A percentile compares a stretch with the other conserved stretches of the same genome.
Evolutionary conservation across 2,329 filamentous ascomycete species (phyloP).

Genomic region (Ilyonectria destructans): DNA sequence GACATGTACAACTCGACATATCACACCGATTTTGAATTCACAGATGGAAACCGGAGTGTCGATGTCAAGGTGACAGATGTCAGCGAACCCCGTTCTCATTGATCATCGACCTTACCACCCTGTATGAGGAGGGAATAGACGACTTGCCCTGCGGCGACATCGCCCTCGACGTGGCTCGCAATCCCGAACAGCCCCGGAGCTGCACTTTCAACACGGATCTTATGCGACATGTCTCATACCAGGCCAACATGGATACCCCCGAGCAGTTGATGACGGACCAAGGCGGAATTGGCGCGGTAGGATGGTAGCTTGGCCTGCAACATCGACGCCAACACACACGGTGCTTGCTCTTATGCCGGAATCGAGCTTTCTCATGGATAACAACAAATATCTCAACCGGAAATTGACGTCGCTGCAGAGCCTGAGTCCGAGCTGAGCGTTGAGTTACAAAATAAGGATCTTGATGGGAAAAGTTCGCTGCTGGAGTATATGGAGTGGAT

Average conservation of each 20-base stretch:
- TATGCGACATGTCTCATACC: not conserved
- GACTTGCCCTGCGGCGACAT: not conserved
- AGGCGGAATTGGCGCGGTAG: not conserved
- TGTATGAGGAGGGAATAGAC: not conserved
- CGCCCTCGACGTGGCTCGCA: not conserved
- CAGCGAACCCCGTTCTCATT: not conserved
- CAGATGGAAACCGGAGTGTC: not conserved
- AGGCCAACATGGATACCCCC: no score
- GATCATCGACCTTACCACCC: not conserved
- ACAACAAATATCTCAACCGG: not conserved
- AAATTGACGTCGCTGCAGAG: not conserved
- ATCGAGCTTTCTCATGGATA: not conserved
- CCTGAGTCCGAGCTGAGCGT: not conserved
- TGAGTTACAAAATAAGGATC: not conserved
- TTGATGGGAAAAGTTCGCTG: not conserved
- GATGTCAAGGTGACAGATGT: not conserved
- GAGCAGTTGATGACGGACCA: not conserved
- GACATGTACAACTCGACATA: not conserved
- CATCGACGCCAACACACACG: not conserved
- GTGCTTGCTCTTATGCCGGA: not conserved
- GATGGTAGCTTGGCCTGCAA: not conserved
- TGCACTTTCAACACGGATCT: not conserved
- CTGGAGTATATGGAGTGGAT: not conserved
- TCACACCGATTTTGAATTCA: not conserved
- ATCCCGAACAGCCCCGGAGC: not conserved